Conservation (phyloP, 2,329 filamentous ascomycete genomes). For the Colletotrichum cordylinicola region DNA sequence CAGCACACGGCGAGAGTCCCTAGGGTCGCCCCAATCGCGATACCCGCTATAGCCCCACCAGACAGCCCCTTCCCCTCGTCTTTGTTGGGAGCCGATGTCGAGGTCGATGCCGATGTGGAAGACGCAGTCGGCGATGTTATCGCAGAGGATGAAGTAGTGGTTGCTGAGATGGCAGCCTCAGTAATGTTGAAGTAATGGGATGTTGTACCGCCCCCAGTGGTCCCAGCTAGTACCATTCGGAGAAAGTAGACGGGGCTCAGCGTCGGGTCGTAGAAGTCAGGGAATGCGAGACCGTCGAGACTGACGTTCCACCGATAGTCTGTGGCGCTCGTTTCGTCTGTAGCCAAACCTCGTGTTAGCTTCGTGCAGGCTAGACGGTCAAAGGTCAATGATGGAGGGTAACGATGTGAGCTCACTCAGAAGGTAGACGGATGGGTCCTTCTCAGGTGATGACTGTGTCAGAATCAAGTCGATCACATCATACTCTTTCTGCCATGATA, state of each 20-base stretch:
- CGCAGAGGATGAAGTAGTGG: neutral
- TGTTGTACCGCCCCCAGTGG: neutral
- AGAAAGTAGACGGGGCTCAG: neutral
- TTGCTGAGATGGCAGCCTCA: neutral
- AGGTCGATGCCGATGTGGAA: neutral
- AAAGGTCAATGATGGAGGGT: neutral
- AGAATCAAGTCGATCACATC: neutral
- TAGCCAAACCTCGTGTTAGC: neutral
- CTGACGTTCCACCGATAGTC: neutral
- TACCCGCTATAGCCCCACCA: neutral
- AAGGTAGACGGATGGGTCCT: neutral
- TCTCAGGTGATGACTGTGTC: neutral
- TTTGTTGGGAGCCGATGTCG: neutral
- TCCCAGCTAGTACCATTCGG: neutral
- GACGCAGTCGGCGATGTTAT: neutral
- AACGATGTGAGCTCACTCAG: neutral
- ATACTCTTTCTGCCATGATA: neutral
- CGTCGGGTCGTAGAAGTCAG: neutral
- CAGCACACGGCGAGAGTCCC: neutral
- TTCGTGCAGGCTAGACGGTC: neutral
- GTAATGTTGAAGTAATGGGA: neutral
- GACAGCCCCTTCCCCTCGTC: neutral
- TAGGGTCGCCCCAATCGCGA: neutral
- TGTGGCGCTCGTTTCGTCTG: neutral
- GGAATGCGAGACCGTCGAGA: neutral